phyloP scores from a whole-genome alignment of 2,329 filamentous ascomycete genomes.

The Fusarium paranaense region DNA sequence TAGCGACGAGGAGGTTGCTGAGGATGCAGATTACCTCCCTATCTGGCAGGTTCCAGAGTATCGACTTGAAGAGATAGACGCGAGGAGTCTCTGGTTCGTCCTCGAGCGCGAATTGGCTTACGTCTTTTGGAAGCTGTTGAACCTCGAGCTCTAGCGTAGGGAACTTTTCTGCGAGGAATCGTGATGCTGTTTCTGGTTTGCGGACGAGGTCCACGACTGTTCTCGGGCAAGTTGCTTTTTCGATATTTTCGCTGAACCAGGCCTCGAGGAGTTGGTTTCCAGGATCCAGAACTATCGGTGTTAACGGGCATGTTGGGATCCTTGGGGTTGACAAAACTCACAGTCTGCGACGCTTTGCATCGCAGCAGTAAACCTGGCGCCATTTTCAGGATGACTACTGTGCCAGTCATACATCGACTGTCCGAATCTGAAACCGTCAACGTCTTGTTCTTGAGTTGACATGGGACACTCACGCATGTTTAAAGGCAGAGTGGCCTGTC shows the following conservation, averaged over 20 bases:
- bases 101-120: neutral
- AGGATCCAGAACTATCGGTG: slow-evolving; percentile 20
- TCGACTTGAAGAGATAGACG: slow-evolving; percentile 29
- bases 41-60: slow-evolving; percentile 31
- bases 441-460: neutral
- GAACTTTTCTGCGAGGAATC: slow-evolving; percentile 16
- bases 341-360: slow-evolving; percentile 26
- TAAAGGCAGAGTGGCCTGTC: slow-evolving; percentile 36
- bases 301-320: neutral
- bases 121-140: slow-evolving; percentile 1
- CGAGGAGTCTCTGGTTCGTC: neutral
- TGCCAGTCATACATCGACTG: slow-evolving; percentile 40
- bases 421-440: slow-evolving; percentile 23
- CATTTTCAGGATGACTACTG: slow-evolving; percentile 52
- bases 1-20: slow-evolving; percentile 49
- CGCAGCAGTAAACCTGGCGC: slow-evolving; percentile 43
- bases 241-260: slow-evolving; percentile 15
- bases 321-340: slow-evolving; percentile 50
- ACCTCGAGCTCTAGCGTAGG: neutral
- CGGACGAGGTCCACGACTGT: slow-evolving; percentile 19
- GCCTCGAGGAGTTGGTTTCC: slow-evolving; percentile 16
- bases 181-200: neutral
- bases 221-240: neutral
- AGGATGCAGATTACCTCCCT: slow-evolving; percentile 16
- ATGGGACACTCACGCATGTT: slow-evolving; percentile 24